phyloP scores from a whole-genome alignment of 768 basidiomycete species.

The Boletus vinaceobasis region DNA sequence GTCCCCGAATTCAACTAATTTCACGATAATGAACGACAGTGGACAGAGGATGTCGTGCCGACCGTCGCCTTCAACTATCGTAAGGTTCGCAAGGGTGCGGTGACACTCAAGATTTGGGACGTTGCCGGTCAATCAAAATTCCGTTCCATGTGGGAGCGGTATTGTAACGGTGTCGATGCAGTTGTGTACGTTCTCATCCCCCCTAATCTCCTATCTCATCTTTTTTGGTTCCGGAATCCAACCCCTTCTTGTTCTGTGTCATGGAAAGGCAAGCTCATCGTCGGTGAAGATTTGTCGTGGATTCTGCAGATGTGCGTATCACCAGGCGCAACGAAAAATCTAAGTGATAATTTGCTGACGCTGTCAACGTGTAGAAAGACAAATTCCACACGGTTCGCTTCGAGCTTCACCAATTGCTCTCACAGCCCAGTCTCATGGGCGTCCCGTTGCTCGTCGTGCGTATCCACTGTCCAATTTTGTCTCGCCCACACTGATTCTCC shows the following conservation, averaged over 20 bases:
- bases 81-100: conserved; percentile 84
- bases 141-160: conserved; percentile 93
- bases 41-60: conserved; percentile 95
- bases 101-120: conserved; percentile 94
- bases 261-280: conserved; percentile 15
- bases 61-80: conserved; percentile 92
- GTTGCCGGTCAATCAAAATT: conserved; percentile 94
- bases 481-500: neutral
- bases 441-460: conserved; percentile 83
- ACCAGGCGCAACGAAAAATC: neutral
- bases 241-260: neutral
- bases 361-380: conserved; percentile 48
- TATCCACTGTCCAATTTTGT: conserved; percentile 7
- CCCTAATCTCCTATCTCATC: neutral
- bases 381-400: conserved; percentile 82
- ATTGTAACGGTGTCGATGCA: conserved; percentile 90
- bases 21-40: conserved; percentile 42
- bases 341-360: neutral
- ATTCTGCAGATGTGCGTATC: conserved; percentile 75
- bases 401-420: conserved; percentile 77
- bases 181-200: conserved; percentile 61
- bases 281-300: conserved; percentile 77
- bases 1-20: neutral
- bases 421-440: conserved; percentile 59
- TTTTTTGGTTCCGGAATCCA: neutral